Conservation (phyloP, 306 rosid species). For the Delonix regia region DNA sequence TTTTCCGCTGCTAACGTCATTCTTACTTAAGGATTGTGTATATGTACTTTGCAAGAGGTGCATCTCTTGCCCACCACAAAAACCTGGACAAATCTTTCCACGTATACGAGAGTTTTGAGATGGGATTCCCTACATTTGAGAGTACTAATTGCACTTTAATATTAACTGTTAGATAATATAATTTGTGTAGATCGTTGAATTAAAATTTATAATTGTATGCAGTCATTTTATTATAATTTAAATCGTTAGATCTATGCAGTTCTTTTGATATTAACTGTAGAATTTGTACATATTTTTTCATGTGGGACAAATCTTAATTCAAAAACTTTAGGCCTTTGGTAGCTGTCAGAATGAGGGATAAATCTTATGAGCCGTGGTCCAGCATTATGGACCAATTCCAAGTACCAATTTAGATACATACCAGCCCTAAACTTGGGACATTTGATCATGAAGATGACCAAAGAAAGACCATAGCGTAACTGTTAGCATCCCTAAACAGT, state of each 20-base stretch:
- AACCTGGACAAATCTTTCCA: too few species aligned
- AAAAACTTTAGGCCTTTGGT: background rate
- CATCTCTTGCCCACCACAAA: background rate
- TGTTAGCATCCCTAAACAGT: conserved; percentile 12
- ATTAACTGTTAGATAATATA: too few species aligned
- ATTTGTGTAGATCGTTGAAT: too few species aligned
- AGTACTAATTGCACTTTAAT: too few species aligned
- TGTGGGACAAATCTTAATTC: too few species aligned
- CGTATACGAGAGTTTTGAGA: too few species aligned
- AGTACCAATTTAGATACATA: background rate
- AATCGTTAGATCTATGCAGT: too few species aligned
- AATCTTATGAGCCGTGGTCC: conserved; percentile 22
- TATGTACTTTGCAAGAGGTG: conserved; percentile 29
- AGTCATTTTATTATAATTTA: too few species aligned
- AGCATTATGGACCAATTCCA: background rate
- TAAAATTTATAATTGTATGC: too few species aligned
- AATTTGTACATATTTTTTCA: too few species aligned
- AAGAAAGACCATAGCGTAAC: background rate
- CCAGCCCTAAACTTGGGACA: background rate
- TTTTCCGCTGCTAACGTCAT: conserved; percentile 35
- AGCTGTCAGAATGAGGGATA: conserved; percentile 40
- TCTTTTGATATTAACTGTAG: too few species aligned
- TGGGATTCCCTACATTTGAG: too few species aligned
- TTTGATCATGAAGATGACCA: background rate
- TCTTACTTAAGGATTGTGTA: conserved; percentile 36